Conservation (phyloP, 1,284 basidiomycete genomes). For the Fomitopsis palustris region DNA sequence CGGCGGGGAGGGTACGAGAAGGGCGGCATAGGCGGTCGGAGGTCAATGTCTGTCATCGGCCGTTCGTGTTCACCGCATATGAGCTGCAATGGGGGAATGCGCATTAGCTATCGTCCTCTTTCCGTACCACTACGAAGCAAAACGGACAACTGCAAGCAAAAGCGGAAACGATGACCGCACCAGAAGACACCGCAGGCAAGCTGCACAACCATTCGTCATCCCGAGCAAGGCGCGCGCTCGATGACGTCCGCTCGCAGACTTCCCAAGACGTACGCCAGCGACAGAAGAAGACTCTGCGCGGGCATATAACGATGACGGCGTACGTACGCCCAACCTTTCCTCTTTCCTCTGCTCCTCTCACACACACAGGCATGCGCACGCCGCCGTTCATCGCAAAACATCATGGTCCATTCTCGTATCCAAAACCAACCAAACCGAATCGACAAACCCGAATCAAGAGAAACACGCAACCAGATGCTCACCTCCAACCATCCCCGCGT, state of each 20-base stretch:
- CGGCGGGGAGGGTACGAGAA: background rate
- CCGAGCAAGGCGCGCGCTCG: background rate
- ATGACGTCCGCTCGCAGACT: background rate
- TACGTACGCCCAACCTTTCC: background rate
- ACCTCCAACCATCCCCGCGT: conserved; percentile 25
- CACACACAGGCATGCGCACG: background rate
- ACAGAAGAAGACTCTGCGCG: background rate
- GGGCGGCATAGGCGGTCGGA: background rate
- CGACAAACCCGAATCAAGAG: background rate
- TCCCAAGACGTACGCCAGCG: background rate
- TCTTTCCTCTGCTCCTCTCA: background rate
- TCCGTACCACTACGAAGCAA: background rate
- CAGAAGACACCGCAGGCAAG: background rate
- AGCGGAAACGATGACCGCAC: background rate
- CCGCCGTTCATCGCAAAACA: background rate
- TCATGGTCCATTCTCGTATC: background rate
- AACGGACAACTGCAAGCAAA: background rate
- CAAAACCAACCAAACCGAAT: background rate
- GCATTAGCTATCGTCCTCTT: background rate
- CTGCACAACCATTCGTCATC: background rate
- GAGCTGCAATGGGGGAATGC: background rate
- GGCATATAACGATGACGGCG: background rate
- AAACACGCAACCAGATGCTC: conserved; percentile 8
- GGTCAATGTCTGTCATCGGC: background rate
- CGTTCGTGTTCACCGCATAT: background rate